These are phyloP conservation scores for Penicillium vulpinum DNA, from an alignment of 2,329 filamentous ascomycete species.

Conservation along the genomic window DNA sequence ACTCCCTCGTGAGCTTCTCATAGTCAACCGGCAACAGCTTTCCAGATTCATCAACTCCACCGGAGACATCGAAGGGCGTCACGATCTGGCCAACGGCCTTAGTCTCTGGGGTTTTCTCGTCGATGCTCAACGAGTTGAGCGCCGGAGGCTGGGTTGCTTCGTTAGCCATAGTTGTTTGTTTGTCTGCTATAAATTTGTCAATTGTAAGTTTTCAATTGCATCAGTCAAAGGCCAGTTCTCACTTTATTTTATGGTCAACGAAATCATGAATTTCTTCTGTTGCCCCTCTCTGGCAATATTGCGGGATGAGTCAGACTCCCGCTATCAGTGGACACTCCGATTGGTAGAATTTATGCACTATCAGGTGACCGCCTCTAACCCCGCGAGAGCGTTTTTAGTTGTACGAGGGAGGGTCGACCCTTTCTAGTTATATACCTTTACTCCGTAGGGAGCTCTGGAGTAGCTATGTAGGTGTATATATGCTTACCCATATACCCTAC, in stretches of 20 bases:
- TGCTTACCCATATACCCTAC: too few relatives aligned
- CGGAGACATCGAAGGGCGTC: constrained; percentile 46
- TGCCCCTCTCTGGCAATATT: constrained; percentile 19
- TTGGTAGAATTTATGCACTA: constrained; percentile 1
- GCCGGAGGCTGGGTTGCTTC: constrained; percentile 43
- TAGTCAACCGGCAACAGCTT: constrained; percentile 46
- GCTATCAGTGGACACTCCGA: constrained; percentile 13
- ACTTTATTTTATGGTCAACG: constrained; percentile 10
- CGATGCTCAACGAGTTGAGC: constrained; percentile 34
- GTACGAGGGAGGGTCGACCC: too few relatives aligned
- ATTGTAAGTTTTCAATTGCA: neutral
- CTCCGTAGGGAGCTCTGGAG: too few relatives aligned
- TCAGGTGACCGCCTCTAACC: constrained; percentile 12
- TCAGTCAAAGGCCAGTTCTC: constrained; percentile 1
- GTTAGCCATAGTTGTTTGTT: constrained; percentile 48
- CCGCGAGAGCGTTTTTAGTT: constrained; percentile 5
- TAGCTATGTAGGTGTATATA: too few relatives aligned
- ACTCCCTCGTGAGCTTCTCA: constrained; percentile 42
- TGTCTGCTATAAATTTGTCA: neutral
- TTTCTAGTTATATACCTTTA: too few relatives aligned
- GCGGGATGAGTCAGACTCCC: constrained; percentile 17
- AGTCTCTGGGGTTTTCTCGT: constrained; percentile 31
- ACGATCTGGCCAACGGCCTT: constrained; percentile 39
- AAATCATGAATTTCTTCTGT: constrained; percentile 14
- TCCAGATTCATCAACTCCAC: constrained; percentile 43